Evolutionary conservation across 2,329 filamentous ascomycete genomes (phyloP).

Genomic region (Rutstroemia sp.): DNA sequence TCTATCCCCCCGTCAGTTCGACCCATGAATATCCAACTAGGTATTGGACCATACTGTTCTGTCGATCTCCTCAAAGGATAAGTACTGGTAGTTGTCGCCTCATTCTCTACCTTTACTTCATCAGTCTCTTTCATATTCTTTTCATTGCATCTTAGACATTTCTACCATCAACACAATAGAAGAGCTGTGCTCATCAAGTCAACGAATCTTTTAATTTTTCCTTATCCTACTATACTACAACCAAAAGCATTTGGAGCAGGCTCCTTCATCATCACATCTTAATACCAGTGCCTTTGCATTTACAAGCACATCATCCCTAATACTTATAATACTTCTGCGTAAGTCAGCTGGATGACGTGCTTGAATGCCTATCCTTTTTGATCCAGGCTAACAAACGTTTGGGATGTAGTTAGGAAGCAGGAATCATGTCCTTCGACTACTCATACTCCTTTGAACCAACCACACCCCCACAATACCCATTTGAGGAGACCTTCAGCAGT

Average conservation of each 20-base stretch:
- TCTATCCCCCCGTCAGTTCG: not conserved
- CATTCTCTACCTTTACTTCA: slow-evolving; percentile 13
- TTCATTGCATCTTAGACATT: slow-evolving; percentile 22
- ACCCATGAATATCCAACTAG: not conserved
- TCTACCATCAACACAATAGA: slow-evolving; percentile 22
- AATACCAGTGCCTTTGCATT: slow-evolving; percentile 22
- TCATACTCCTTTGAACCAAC: slow-evolving; percentile 45
- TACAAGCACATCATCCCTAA: slow-evolving; percentile 14
- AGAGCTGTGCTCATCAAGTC: slow-evolving; percentile 24
- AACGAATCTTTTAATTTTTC: slow-evolving; percentile 25
- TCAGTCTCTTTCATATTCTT: slow-evolving; percentile 22
- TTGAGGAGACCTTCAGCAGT: slow-evolving; percentile 50
- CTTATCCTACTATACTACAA: slow-evolving; percentile 16
- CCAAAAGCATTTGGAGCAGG: slow-evolving; percentile 24
- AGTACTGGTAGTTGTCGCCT: slow-evolving; percentile 18
- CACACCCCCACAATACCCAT: slow-evolving; percentile 45
- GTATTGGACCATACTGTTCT: slow-evolving; percentile 4
- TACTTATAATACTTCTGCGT: slow-evolving; percentile 16
- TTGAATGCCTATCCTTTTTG: not conserved
- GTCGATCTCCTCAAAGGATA: slow-evolving; percentile 22
- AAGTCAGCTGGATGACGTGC: slow-evolving; percentile 6
- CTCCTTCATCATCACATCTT: slow-evolving; percentile 25
- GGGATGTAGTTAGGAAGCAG: slow-evolving; percentile 48
- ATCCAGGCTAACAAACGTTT: slow-evolving; percentile 12
- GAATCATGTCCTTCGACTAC: slow-evolving; percentile 53